Conservation (phyloP, 1,284 basidiomycete genomes). For the Marasmius tenuissimus region DNA sequence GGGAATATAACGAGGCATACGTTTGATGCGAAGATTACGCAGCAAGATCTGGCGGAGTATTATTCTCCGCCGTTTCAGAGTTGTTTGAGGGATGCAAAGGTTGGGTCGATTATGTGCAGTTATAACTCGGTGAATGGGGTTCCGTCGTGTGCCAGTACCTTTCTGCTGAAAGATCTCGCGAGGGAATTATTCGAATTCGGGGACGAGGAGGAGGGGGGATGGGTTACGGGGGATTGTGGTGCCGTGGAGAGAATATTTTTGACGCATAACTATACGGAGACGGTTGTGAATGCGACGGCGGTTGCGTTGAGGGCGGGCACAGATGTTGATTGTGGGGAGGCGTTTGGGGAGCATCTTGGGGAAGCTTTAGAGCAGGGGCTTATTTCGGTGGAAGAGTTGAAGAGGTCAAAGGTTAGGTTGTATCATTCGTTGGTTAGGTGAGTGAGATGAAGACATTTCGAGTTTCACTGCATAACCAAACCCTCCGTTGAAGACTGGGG, state of each 20-base stretch:
- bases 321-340: conserved; percentile 53
- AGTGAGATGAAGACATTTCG: conserved; percentile 37
- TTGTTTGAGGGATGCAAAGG: conserved; percentile 58
- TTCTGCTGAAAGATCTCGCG: conserved; percentile 49
- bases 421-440: conserved; percentile 56
- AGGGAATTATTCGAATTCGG: conserved; percentile 52
- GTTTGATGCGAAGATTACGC: conserved; percentile 52
- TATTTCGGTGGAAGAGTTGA: conserved; percentile 42
- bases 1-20: conserved; percentile 44
- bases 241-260: conserved; percentile 46
- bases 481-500: conserved; percentile 39
- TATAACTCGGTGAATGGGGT: conserved; percentile 64
- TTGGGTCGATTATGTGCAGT: conserved; percentile 57
- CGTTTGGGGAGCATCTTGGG: conserved; percentile 43
- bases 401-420: conserved; percentile 40
- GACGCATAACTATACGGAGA: conserved; percentile 46
- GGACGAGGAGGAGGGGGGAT: conserved; percentile 44
- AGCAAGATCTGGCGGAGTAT: conserved; percentile 56
- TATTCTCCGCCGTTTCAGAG: conserved; percentile 56
- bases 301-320: conserved; percentile 53
- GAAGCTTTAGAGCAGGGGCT: conserved; percentile 47
- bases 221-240: conserved; percentile 48
- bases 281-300: conserved; percentile 45
- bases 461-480: conserved; percentile 25
- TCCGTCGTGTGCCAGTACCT: conserved; percentile 52